Percentiles rank a stretch among this genome's conserved stretches.
These are phyloP conservation scores for Xerocomellus chrysenteron DNA, from an alignment of 768 basidiomycete species.

Conservation along the genomic window DNA sequence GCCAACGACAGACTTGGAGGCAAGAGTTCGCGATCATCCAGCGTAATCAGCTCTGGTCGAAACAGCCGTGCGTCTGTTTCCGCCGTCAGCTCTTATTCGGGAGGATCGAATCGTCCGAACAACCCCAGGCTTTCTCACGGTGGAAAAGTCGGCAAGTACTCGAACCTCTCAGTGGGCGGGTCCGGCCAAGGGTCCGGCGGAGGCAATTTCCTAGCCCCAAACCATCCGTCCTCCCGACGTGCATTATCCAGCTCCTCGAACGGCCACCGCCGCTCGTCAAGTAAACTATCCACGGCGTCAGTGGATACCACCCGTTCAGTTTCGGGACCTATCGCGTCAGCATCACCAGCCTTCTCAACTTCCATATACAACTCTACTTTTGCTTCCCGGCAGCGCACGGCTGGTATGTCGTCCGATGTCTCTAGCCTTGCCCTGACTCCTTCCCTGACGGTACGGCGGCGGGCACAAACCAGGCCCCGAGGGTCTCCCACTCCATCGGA, in stretches of 20 bases:
- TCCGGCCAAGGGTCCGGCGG: conserved; percentile 38
- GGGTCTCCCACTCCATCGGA: conserved; percentile 67
- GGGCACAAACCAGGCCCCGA: conserved; percentile 44
- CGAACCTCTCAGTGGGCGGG: conserved; percentile 30
- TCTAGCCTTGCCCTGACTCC: conserved; percentile 34
- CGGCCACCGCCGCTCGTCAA: conserved; percentile 50
- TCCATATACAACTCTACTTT: conserved; percentile 64
- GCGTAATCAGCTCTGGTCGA: conserved; percentile 63
- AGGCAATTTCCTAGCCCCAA: conserved; percentile 47
- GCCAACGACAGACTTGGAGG: conserved; percentile 61
- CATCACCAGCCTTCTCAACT: conserved; percentile 32
- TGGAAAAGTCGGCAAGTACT: conserved; percentile 30
- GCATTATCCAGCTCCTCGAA: conserved; percentile 49
- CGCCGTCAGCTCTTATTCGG: conserved; percentile 23
- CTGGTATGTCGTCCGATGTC: conserved; percentile 54
- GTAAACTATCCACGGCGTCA: conserved; percentile 49
- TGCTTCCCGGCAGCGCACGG: conserved; percentile 80
- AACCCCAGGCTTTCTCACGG: conserved; percentile 12
- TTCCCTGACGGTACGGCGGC: conserved; percentile 35
- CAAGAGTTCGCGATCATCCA: conserved; percentile 62
- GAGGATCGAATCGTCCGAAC: conserved; percentile 17
- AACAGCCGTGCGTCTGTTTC: conserved; percentile 59
- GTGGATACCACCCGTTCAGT: conserved; percentile 59
- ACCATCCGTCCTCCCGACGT: conserved; percentile 45
- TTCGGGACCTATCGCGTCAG: conserved; percentile 60